Evolutionary conservation across 2,329 filamentous ascomycete genomes (phyloP).

Genomic region (Aspergillus sp.): DNA sequence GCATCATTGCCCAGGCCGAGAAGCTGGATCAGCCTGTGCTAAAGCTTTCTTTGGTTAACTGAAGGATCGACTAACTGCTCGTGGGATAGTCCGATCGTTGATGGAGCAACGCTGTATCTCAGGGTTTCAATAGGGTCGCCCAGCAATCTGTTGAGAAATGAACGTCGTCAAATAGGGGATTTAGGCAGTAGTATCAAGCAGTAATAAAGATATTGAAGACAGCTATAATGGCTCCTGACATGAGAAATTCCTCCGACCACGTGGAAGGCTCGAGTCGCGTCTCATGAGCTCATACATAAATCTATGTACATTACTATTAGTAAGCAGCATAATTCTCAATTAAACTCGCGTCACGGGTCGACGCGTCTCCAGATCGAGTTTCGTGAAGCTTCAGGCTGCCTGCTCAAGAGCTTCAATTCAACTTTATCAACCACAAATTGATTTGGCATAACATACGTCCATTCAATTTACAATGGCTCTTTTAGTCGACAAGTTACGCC

Average conservation of each 20-base stretch:
- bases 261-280: background rate
- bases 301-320: slow-evolving; percentile 38
- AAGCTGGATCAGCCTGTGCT: background rate
- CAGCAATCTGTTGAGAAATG: background rate
- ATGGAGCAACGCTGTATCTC: slow-evolving; percentile 6
- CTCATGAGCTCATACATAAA: background rate
- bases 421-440: background rate
- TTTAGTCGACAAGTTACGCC: slow-evolving; percentile 67
- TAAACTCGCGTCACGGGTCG: slow-evolving; percentile 42
- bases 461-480: slow-evolving; percentile 58
- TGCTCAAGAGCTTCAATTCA: background rate
- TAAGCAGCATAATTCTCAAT: slow-evolving; percentile 23
- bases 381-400: slow-evolving; percentile 8
- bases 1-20: background rate
- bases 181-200: background rate
- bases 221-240: background rate
- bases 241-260: background rate
- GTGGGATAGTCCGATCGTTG: slow-evolving; percentile 8
- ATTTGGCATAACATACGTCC: background rate
- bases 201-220: background rate
- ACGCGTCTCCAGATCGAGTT: slow-evolving; percentile 35
- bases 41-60: slow-evolving; percentile 7
- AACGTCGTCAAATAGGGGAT: background rate
- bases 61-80: slow-evolving; percentile 1
- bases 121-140: background rate